Base-by-base conservation (phyloP, 768 basidiomycete species). In the Arthromyces matolae region DNA sequence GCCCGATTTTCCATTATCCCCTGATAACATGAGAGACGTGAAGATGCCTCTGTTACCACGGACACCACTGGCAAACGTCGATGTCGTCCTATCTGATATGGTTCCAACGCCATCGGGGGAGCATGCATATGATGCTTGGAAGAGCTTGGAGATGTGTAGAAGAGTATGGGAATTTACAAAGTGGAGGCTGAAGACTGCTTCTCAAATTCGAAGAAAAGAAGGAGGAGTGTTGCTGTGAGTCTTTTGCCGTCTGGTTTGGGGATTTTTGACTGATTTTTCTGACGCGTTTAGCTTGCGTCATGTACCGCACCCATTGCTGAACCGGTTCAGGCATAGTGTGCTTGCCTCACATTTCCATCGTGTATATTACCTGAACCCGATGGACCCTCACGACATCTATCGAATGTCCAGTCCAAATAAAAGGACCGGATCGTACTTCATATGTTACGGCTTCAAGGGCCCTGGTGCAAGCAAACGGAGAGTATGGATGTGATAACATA, bases 71-170 rank as follows among this genome's bases (percentile, higher is more conserved):
- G 61, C 2, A 65, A 78, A 75, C 63, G 84, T 82, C 6, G 92
- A 97, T 62, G 71, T 93, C 9, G 78, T 96, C 20, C 73, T 96
- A 3, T 90, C 85, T 5, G 94, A 96, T 59, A 93, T 96, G 84
- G 88, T 92, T 10, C 83, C 81, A 16, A 91, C 92, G 61, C 71
- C 81, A 50, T 79, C 85, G 1, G 93, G 93, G 5, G 82, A 85
- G 49, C 62, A 71, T 7, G 63, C 68, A 0, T 72, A 73, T 35
- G 93, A 97, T 64, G 76, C 78, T 0, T 75, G 83, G 57, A 62
- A 72, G 13, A 85, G 85, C 46, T 71, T 95, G 20, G 75, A 84
- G 28, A 81, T 96, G 10, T 88, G 83, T 59, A 66, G 77, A 25
- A 79, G 84, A 3, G 91, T 88, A 0, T 80, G 86, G 52, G 66